Conservation (phyloP, 2,329 filamentous ascomycete species). For the Penicillium olsonii region DNA sequence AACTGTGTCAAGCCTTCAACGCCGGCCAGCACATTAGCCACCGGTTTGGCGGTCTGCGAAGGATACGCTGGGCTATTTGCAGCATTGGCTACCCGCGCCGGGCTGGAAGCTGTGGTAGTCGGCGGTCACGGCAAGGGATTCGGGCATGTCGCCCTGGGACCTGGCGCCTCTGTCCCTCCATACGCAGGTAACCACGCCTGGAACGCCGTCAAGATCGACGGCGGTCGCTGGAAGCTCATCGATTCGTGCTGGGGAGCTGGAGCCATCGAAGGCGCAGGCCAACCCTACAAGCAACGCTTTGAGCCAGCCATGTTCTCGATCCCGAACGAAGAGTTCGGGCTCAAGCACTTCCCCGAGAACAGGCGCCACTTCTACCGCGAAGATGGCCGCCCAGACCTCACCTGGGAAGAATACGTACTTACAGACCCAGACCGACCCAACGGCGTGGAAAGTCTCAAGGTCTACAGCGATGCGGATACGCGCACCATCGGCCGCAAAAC, state of each 20-base stretch:
- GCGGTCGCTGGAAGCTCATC: conserved; percentile 85
- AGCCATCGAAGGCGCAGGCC: conserved; percentile 55
- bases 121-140: conserved; percentile 84
- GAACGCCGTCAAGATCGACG: conserved; percentile 89
- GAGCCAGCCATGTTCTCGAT: conserved; percentile 61
- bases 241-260: conserved; percentile 95
- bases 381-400: conserved; percentile 63
- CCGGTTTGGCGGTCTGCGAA: conserved; percentile 83
- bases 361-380: conserved; percentile 69
- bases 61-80: conserved; percentile 85
- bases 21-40: conserved; percentile 71
- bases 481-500: conserved; percentile 58
- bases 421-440: conserved; percentile 56
- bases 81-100: conserved; percentile 74
- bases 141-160: conserved; percentile 64
- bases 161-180: conserved; percentile 67
- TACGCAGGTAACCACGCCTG: conserved; percentile 75
- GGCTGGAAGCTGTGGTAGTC: conserved; percentile 74
- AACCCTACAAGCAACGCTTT: conserved; percentile 69
- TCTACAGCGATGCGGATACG: conserved; percentile 51
- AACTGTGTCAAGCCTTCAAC: conserved; percentile 67
- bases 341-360: conserved; percentile 75
- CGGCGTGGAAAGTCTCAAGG: conserved; percentile 45
- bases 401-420: conserved; percentile 81
- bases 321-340: conserved; percentile 77